phyloP scores from a whole-genome alignment of 805 yeast genomes.

The Candida pini region DNA sequence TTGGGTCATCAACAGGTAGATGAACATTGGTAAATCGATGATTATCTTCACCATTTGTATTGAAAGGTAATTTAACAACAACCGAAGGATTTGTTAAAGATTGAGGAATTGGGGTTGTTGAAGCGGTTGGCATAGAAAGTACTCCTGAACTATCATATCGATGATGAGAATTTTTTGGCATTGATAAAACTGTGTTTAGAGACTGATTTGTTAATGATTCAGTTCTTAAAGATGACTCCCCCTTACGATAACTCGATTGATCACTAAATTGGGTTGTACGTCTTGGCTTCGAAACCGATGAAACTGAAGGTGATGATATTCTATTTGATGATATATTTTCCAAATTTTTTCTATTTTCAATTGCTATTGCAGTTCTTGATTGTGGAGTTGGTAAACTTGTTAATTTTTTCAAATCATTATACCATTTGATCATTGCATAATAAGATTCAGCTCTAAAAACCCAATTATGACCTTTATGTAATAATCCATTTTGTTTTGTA shows the following conservation, averaged over 20 bases:
- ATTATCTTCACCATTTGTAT: neutral
- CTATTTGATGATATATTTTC: constrained; percentile 16
- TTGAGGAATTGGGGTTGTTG: constrained; percentile 2
- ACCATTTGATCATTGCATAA: constrained; percentile 80
- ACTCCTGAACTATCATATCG: constrained; percentile 2
- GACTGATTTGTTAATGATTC: constrained; percentile 19
- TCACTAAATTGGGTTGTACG: constrained; percentile 14
- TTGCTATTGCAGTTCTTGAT: constrained; percentile 46
- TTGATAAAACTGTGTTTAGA: constrained; percentile 16
- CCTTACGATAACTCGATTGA: constrained; percentile 13
- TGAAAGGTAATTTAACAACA: constrained; percentile 1
- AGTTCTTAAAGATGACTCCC: constrained; percentile 5
- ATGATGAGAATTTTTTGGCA: constrained; percentile 12
- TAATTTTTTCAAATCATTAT: constrained; percentile 63
- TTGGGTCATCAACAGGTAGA: no score
- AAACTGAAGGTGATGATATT: constrained; percentile 24
- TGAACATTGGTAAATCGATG: neutral
- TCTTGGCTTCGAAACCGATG: constrained; percentile 18
- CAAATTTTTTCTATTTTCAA: constrained; percentile 27
- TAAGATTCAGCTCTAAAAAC: constrained; percentile 89
- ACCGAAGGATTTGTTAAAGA: constrained; percentile 1
- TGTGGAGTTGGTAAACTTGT: constrained; percentile 58
- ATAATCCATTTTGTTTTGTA: constrained; percentile 67
- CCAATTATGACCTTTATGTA: constrained; percentile 84
- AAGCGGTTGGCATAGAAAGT: neutral